Evolutionary conservation across 2,329 filamentous ascomycete genomes (phyloP).

Genomic region (Bipolaris bicolor): DNA sequence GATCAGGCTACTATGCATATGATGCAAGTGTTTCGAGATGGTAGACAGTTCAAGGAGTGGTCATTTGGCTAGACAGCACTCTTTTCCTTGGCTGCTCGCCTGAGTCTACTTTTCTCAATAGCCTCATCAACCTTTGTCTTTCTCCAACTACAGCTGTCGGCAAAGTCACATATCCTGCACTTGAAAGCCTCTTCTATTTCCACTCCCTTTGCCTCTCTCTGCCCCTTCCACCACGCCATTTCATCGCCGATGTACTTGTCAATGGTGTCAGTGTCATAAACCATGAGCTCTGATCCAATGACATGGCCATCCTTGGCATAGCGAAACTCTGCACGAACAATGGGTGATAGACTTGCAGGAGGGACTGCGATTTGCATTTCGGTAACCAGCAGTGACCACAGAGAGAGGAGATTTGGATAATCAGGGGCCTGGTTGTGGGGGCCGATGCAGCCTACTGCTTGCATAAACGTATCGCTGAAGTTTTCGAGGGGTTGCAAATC

Average conservation of each 20-base stretch:
- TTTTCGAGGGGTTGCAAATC: conserved; percentile 66
- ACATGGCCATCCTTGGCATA: conserved; percentile 55
- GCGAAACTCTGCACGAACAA: conserved; percentile 65
- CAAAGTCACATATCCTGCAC: conserved; percentile 84
- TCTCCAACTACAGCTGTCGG: conserved; percentile 78
- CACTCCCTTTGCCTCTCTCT: conserved; percentile 75
- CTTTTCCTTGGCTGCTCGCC: conserved; percentile 29
- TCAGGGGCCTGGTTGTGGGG: conserved; percentile 55
- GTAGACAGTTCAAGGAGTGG: background rate
- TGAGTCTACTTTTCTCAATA: conserved; percentile 45
- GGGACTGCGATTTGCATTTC: conserved; percentile 62
- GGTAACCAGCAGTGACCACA: conserved; percentile 69
- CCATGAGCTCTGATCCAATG: conserved; percentile 66
- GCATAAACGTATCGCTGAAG: conserved; percentile 82
- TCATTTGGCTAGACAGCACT: conserved; percentile 29
- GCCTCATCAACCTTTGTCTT: conserved; percentile 69
- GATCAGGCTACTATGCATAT: background rate
- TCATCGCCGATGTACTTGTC: conserved; percentile 70
- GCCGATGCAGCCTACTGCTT: conserved; percentile 70
- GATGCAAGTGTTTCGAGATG: background rate
- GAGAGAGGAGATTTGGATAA: conserved; percentile 64
- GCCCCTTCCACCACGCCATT: conserved; percentile 88
- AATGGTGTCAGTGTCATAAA: conserved; percentile 69
- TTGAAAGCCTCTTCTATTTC: conserved; percentile 86
- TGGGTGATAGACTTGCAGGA: conserved; percentile 54